A percentile compares a stretch with the other conserved stretches of the same genome.
These are phyloP conservation scores for Diospyros lotus DNA, from an alignment of 148 eudicot genomes.

Conservation along the genomic window DNA sequence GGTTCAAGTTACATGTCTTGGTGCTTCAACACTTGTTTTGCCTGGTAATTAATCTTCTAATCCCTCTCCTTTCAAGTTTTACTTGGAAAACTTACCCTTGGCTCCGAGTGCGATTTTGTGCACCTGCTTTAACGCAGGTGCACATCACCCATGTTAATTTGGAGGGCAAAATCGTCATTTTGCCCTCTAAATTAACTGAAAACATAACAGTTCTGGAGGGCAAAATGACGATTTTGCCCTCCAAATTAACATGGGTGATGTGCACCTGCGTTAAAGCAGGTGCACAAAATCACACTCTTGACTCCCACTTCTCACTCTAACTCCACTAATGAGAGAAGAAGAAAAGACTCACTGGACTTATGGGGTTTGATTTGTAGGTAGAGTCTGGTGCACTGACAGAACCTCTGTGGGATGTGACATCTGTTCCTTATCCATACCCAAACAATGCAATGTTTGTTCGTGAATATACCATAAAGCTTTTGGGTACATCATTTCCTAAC, in stretches of 20 bases:
- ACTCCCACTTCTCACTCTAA: too few relatives aligned
- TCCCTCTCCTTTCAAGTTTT: background rate
- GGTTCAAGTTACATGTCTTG: constrained; percentile 89
- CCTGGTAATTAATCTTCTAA: constrained; percentile 42
- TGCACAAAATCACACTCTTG: too few relatives aligned
- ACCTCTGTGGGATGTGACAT: constrained; percentile 88
- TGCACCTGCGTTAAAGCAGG: too few relatives aligned
- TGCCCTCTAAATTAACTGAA: too few relatives aligned
- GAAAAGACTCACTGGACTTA: background rate
- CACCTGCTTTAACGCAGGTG: too few relatives aligned
- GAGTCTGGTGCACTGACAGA: constrained; percentile 76
- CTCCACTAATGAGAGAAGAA: background rate
- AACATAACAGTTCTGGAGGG: too few relatives aligned
- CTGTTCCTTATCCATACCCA: constrained; percentile 73
- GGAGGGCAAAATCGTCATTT: too few relatives aligned
- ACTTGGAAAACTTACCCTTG: too few relatives aligned
- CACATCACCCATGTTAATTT: too few relatives aligned
- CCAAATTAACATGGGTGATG: too few relatives aligned
- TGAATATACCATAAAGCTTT: constrained; percentile 86
- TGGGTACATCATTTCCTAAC: constrained; percentile 89
- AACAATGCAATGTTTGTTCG: constrained; percentile 71
- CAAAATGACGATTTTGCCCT: too few relatives aligned
- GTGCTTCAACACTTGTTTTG: constrained; percentile 88
- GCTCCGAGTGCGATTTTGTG: too few relatives aligned
- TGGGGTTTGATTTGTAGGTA: constrained; percentile 37